These are phyloP conservation scores for Suhomyces canberraensis DNA, from an alignment of 805 yeast species.

Conservation along the genomic window DNA sequence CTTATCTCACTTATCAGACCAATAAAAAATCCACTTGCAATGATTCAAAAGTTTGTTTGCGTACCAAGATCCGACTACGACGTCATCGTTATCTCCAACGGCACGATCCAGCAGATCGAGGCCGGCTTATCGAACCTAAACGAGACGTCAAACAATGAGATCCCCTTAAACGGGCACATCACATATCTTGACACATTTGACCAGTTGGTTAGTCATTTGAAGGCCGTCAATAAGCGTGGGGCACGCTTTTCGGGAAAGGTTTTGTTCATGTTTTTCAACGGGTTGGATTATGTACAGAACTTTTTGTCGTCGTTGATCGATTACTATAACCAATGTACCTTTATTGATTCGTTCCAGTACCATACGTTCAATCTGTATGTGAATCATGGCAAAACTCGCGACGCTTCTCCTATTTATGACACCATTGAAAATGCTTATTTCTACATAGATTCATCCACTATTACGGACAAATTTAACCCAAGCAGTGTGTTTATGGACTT, in stretches of 20 bases:
- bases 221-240: slow-evolving; percentile 4
- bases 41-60: slow-evolving; percentile 37
- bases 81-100: slow-evolving; percentile 34
- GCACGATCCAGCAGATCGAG: slow-evolving; percentile 29
- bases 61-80: slow-evolving; percentile 31
- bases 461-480: slow-evolving; percentile 3
- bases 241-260: slow-evolving; percentile 25
- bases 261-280: slow-evolving; percentile 37
- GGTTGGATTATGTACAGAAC: slow-evolving; percentile 29
- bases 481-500: slow-evolving; percentile 1
- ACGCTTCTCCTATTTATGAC: slow-evolving; percentile 9
- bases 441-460: slow-evolving; percentile 29
- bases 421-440: slow-evolving; percentile 27
- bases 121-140: slow-evolving; percentile 19
- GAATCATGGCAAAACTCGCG: background rate
- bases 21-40: slow-evolving; percentile 12
- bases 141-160: slow-evolving; percentile 17
- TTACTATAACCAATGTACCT: slow-evolving; percentile 15
- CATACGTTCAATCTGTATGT: slow-evolving; percentile 3
- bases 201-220: slow-evolving; percentile 17
- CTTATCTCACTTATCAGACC: slow-evolving; percentile 20
- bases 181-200: slow-evolving; percentile 25
- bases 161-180: slow-evolving; percentile 20
- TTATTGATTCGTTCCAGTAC: slow-evolving; percentile 5
- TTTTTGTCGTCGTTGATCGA: slow-evolving; percentile 30